phyloP scores from a whole-genome alignment of 2,329 filamentous ascomycete genomes.

The Fusarium camptoceras region DNA sequence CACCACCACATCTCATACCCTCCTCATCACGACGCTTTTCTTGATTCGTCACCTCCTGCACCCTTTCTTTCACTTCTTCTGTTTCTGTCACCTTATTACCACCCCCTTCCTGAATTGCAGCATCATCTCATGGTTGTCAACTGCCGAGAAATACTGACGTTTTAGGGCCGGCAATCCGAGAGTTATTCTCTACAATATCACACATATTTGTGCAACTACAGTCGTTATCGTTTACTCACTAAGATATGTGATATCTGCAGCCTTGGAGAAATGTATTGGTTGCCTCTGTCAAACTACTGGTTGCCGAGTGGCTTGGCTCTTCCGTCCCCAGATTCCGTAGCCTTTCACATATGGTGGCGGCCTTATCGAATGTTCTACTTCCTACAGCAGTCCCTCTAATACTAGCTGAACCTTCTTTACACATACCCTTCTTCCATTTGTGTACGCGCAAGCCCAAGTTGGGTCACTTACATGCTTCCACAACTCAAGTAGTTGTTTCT shows the following conservation, averaged over 20 bases:
- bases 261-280: conserved; percentile 27
- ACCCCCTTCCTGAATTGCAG: conserved; percentile 8
- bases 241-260: neutral
- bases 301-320: conserved; percentile 38
- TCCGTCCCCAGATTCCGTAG: conserved; percentile 37
- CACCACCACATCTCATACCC: conserved; percentile 35
- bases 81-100: conserved; percentile 10
- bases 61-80: conserved; percentile 22
- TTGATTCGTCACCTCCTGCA: conserved; percentile 38
- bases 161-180: neutral
- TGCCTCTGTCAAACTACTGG: conserved; percentile 11
- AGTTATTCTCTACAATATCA: neutral
- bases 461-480: conserved; percentile 5
- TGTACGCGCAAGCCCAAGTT: conserved; percentile 5
- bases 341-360: conserved; percentile 37
- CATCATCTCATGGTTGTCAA: conserved; percentile 32
- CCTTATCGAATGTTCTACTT: conserved; percentile 38
- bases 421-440: conserved; percentile 17
- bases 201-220: neutral
- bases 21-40: conserved; percentile 33
- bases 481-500: neutral
- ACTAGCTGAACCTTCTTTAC: conserved; percentile 28
- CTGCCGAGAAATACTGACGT: conserved; percentile 33
- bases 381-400: conserved; percentile 30
- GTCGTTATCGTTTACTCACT: conserved; percentile 3